Percentiles rank a stretch among this genome's conserved stretches.
These are phyloP conservation scores for Quercus agrifolia DNA, from an alignment of 306 rosid genomes.

Conservation along the genomic window DNA sequence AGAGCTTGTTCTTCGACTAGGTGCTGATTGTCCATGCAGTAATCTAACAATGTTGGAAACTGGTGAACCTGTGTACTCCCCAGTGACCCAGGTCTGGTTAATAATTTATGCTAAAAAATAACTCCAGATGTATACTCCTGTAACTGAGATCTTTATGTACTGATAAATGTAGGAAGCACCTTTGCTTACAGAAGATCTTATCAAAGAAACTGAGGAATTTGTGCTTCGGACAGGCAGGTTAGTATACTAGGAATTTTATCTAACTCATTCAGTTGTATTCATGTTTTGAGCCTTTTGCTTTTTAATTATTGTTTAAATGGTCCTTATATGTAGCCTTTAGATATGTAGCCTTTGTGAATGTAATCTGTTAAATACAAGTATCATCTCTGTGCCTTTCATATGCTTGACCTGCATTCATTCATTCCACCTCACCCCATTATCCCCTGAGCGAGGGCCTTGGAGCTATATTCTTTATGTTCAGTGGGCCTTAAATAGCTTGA, in stretches of 20 bases:
- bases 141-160: constrained; percentile 23
- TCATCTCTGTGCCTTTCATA: not conserved
- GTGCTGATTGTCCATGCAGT: constrained; percentile 59
- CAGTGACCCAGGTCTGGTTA: constrained; percentile 77
- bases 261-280: constrained; percentile 10
- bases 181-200: constrained; percentile 90
- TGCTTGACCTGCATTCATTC: not conserved
- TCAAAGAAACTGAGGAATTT: constrained; percentile 94
- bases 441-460: not conserved
- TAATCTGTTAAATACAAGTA: not conserved
- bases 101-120: constrained; percentile 20
- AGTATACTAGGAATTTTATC: constrained; percentile 24
- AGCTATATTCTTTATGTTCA: not conserved
- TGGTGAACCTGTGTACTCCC: constrained; percentile 90
- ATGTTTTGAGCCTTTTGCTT: constrained; percentile 17
- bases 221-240: constrained; percentile 98
- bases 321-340: not conserved
- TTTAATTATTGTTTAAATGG: not conserved
- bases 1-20: constrained; percentile 84
- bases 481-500: not conserved
- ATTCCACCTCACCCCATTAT: not conserved
- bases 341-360: not conserved
- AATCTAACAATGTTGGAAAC: constrained; percentile 87
- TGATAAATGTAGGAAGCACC: constrained; percentile 79
- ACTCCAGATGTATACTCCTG: constrained; percentile 8